Evolutionary conservation across 495 filamentous ascomycete species (phyloP).

Genomic region (Pseudoneurospora amorphoporcata): DNA sequence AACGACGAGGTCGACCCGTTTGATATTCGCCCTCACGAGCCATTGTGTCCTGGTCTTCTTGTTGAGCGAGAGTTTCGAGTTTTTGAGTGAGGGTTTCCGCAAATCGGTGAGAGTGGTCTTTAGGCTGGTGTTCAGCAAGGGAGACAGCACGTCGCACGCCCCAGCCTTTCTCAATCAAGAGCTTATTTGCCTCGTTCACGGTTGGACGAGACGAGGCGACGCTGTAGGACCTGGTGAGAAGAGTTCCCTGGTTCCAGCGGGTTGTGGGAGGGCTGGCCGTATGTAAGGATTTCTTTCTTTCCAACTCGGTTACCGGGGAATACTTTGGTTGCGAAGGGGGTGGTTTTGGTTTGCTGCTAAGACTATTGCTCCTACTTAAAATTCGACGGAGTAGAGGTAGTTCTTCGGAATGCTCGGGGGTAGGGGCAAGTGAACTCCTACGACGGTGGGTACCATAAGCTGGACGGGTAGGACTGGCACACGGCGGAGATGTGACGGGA

Average conservation of each 20-base stretch:
- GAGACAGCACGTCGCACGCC: conserved; percentile 13
- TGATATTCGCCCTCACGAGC: conserved; percentile 2
- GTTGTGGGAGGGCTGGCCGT: conserved; percentile 15
- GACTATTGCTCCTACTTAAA: conserved; percentile 12
- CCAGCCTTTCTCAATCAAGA: not conserved
- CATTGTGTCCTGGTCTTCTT: not conserved
- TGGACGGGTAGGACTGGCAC: conserved; percentile 18
- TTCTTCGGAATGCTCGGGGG: conserved; percentile 6
- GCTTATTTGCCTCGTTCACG: not conserved
- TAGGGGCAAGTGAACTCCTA: not conserved
- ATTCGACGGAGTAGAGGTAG: conserved; percentile 11
- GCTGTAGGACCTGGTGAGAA: conserved; percentile 16
- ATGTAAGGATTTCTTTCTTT: conserved; percentile 11
- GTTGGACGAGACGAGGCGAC: conserved; percentile 15
- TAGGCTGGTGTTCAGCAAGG: conserved; percentile 15
- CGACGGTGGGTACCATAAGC: not conserved
- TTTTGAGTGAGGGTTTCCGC: conserved; percentile 9
- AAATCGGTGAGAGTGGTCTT: conserved; percentile 10
- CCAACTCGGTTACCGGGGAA: conserved; percentile 2
- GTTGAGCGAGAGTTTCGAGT: not conserved
- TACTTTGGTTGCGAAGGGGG: conserved; percentile 5
- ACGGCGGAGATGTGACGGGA: conserved; percentile 24
- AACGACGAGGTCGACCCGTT: conserved; percentile 21
- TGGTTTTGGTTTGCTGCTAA: conserved; percentile 4
- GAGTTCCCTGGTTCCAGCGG: conserved; percentile 22